Conservation (phyloP, 768 basidiomycete species). For the Suillus subalutaceus region DNA sequence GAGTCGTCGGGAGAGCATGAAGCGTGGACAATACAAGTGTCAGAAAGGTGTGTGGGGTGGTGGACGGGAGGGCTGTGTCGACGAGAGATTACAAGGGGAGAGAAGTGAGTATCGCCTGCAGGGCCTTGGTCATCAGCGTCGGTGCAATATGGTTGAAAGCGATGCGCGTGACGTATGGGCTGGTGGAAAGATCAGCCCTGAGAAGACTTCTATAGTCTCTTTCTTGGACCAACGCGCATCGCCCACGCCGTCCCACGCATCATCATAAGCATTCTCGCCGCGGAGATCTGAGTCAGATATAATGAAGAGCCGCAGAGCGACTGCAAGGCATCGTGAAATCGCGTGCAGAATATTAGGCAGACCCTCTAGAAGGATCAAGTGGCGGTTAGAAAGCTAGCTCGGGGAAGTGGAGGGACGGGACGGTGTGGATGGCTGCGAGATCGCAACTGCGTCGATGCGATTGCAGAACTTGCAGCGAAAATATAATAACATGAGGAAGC, state of each 20-base stretch:
- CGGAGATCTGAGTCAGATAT: conserved; percentile 82
- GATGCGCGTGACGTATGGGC: conserved; percentile 80
- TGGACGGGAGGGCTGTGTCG: conserved; percentile 62
- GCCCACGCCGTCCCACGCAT: conserved; percentile 50
- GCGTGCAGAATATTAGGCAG: conserved; percentile 88
- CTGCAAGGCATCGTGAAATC: conserved; percentile 73
- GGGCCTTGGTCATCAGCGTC: conserved; percentile 80
- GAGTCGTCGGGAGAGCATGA: conserved; percentile 73
- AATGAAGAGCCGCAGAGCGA: conserved; percentile 52
- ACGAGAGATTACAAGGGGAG: background rate
- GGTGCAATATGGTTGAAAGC: conserved; percentile 89
- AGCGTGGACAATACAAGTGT: conserved; percentile 79
- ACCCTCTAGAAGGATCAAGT: conserved; percentile 83
- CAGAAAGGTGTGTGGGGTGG: conserved; percentile 83
- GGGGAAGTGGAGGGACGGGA: conserved; percentile 17
- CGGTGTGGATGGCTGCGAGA: conserved; percentile 1
- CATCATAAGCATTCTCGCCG: conserved; percentile 55
- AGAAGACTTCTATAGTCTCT: conserved; percentile 65
- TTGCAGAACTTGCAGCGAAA: conserved; percentile 32
- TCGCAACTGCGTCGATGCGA: background rate
- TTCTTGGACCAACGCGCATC: conserved; percentile 51
- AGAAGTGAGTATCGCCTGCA: conserved; percentile 56
- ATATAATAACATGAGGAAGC: conserved; percentile 63
- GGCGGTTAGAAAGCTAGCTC: conserved; percentile 37
- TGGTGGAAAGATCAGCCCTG: conserved; percentile 65